Conservation (phyloP, 2,329 filamentous ascomycete species). For the Xylariaceae sp. region DNA sequence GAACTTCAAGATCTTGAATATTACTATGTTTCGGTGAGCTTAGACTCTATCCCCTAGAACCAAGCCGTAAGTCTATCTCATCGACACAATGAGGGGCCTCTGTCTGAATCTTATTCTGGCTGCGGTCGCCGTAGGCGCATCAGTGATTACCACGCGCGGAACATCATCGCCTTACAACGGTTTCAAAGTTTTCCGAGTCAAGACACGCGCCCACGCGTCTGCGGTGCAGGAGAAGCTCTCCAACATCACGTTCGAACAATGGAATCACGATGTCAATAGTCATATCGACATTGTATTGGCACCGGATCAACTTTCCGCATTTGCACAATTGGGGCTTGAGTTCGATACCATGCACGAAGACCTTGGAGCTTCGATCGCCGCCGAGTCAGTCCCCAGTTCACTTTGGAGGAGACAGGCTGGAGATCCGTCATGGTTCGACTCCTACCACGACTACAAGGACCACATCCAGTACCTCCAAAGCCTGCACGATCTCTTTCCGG, state of each 20-base stretch:
- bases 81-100: slow-evolving; percentile 8
- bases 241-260: slow-evolving; percentile 30
- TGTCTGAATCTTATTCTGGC: not conserved
- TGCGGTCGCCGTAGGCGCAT: not conserved
- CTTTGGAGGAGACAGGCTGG: slow-evolving; percentile 30
- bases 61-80: not conserved
- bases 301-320: slow-evolving; percentile 39
- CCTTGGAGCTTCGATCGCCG: slow-evolving; percentile 39
- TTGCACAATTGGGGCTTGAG: slow-evolving; percentile 42
- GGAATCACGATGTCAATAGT: slow-evolving; percentile 32
- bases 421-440: slow-evolving; percentile 54
- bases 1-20: not conserved
- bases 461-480: slow-evolving; percentile 54
- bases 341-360: slow-evolving; percentile 42
- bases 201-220: slow-evolving; percentile 50
- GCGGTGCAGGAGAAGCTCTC: slow-evolving; percentile 45
- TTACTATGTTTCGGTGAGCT: not conserved
- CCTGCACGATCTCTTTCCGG: slow-evolving; percentile 50
- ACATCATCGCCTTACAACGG: slow-evolving; percentile 48
- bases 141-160: not conserved
- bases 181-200: slow-evolving; percentile 54
- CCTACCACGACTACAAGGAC: slow-evolving; percentile 58
- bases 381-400: slow-evolving; percentile 36
- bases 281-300: slow-evolving; percentile 44
- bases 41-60: too few species aligned